Conservation (phyloP, 1,284 basidiomycete species). For the Violaceomyces palustris region DNA sequence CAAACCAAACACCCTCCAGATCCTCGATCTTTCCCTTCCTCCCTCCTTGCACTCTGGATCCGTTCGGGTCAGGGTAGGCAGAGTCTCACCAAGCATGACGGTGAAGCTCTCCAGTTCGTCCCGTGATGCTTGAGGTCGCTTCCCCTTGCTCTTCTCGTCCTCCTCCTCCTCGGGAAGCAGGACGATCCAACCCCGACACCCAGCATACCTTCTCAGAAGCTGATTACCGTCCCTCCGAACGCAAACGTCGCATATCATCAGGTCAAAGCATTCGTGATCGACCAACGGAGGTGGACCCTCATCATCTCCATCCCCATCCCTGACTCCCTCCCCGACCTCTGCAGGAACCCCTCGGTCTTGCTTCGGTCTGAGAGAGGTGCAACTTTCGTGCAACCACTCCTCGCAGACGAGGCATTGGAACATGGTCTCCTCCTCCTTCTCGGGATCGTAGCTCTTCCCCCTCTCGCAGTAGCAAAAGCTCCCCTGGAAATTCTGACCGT, state of each 20-base stretch:
- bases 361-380: constrained; percentile 31
- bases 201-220: constrained; percentile 33
- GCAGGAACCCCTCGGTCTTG: neutral
- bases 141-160: neutral
- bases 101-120: no score
- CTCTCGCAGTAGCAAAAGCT: constrained; percentile 53
- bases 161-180: constrained; percentile 9
- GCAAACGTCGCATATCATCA: constrained; percentile 47
- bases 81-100: no score
- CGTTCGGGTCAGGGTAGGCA: no score
- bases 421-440: constrained; percentile 54
- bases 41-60: no score
- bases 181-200: constrained; percentile 35
- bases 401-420: constrained; percentile 54
- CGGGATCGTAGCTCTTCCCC: constrained; percentile 53
- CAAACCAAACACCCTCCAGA: no score
- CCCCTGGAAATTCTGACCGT: constrained; percentile 53
- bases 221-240: constrained; percentile 24
- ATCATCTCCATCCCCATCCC: neutral
- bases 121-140: no score
- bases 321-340: neutral
- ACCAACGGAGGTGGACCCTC: constrained; percentile 27
- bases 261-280: constrained; percentile 41
- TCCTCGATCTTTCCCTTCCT: no score
- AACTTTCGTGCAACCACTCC: constrained; percentile 55